Evolutionary conservation across 225 moss, liverwort and hornwort genomes (phyloP), one percentile per base, ranked within the genome.

Genomic region (Polytrichum commune): DNA sequence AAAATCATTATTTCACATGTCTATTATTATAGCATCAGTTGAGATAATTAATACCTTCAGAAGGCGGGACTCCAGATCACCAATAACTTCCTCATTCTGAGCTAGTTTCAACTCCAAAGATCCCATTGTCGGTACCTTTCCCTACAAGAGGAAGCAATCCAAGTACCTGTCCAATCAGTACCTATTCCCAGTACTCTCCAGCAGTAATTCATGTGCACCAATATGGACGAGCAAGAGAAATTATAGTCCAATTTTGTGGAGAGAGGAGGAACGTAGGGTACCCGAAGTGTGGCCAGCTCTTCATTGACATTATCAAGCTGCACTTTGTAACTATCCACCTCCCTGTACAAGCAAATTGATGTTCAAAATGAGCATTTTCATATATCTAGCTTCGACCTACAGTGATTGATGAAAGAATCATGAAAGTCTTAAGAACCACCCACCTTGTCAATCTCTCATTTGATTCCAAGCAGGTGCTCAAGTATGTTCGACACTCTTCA

Each of bases 371-470:
- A 46, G 46, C 13, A 46, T 46, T 46, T 4, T 13, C 46, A 46
- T 46, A 46, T 46, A 46, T 13, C 46, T 46, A 46, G 46, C 46
- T 46, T 46, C 13, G 22, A 68, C 30, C 30, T 28, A 24, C 70
- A 74, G 64, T 46, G 22, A 64, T 19, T 13, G 63, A 69, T 38
- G 60, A 61, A 63, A 22, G 54, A 5, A 62, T 13, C 24, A 18
- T 19, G 22, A 24, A 62, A 4, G 46, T 46, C 13, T 13, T 13
- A 3, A 46, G 16, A 46, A 46, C 13, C 46, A 46, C 60, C 60
- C 65, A 96, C 95, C 93, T 90, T 60, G 80, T 79, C 82, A 87
- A 66, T 62, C 87, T 79, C 30, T 81, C 79, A 73, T 91, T 93
- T 27, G 87, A 91, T 74, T 64, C 81, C 54, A 93, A 77, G 67